Percentiles rank a stretch among this genome's conserved stretches.
Conservation (phyloP, 805 yeast species). For the Jamesozyma gamospora region DNA sequence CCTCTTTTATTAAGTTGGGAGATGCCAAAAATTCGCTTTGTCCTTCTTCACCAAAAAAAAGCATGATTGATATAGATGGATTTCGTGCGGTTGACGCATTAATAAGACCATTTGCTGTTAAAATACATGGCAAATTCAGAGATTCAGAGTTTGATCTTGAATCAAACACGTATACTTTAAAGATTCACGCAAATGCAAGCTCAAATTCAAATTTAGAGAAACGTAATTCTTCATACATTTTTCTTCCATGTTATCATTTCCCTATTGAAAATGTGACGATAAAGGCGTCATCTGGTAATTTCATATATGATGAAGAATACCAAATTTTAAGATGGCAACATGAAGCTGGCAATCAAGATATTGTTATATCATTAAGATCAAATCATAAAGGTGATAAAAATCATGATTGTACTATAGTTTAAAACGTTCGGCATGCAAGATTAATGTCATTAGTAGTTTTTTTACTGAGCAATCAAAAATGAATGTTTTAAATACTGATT, state of each 20-base stretch:
- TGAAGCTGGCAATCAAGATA: slow-evolving; percentile 32
- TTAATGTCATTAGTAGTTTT: background rate
- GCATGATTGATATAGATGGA: slow-evolving; percentile 34
- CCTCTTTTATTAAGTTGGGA: slow-evolving; percentile 4
- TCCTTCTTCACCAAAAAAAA: slow-evolving; percentile 7
- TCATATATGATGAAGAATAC: slow-evolving; percentile 39
- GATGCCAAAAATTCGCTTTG: slow-evolving; percentile 4
- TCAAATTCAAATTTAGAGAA: slow-evolving; percentile 28
- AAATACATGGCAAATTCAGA: slow-evolving; percentile 49
- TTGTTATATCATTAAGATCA: slow-evolving; percentile 15
- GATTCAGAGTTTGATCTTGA: slow-evolving; percentile 51
- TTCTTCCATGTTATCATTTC: slow-evolving; percentile 67
- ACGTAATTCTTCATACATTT: slow-evolving; percentile 41
- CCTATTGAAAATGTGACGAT: slow-evolving; percentile 39
- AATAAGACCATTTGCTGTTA: slow-evolving; percentile 64
- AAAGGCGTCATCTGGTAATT: slow-evolving; percentile 45
- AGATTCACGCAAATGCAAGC: slow-evolving; percentile 30
- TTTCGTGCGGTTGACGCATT: slow-evolving; percentile 67
- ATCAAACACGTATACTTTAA: slow-evolving; percentile 38
- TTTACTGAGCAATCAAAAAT: too few relatives aligned
- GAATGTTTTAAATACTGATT: too few relatives aligned
- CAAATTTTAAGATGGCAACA: slow-evolving; percentile 70
- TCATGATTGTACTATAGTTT: too few relatives aligned
- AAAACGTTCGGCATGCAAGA: too few relatives aligned
- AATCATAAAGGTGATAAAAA: background rate